Evolutionary conservation across 371 early-diverging fungal genomes (phyloP).

Genomic region (Dichotomocladium elegans): DNA sequence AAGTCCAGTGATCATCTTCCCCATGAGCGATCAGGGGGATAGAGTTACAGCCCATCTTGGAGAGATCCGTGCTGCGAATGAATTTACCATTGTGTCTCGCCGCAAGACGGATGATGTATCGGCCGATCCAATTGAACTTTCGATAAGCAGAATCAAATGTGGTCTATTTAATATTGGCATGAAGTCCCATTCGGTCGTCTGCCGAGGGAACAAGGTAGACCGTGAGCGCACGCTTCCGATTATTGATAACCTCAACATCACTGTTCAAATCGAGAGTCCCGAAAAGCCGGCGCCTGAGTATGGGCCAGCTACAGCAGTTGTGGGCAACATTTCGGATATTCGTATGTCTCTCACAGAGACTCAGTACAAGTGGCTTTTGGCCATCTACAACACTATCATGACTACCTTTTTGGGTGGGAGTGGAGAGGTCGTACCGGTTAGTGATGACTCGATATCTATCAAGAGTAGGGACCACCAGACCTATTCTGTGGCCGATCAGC

Average conservation of each 20-base stretch:
- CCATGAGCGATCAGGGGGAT: slow-evolving; percentile 60
- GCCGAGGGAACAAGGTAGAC: not conserved
- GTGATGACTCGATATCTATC: not conserved
- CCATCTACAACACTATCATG: slow-evolving; percentile 56
- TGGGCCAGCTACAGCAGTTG: slow-evolving; percentile 52
- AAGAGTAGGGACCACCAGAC: no score
- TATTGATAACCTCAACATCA: slow-evolving; percentile 79
- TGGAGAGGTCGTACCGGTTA: not conserved
- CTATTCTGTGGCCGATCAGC: not conserved
- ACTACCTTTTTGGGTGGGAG: slow-evolving; percentile 47
- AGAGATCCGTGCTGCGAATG: slow-evolving; percentile 78
- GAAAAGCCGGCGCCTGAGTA: slow-evolving; percentile 14
- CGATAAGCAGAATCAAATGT: slow-evolving; percentile 58
- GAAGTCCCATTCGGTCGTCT: slow-evolving; percentile 45
- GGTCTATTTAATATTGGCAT: slow-evolving; percentile 70
- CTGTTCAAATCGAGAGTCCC: slow-evolving; percentile 54
- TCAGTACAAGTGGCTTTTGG: slow-evolving; percentile 76
- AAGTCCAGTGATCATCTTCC: slow-evolving; percentile 90
- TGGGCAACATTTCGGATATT: slow-evolving; percentile 73
- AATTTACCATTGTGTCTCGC: slow-evolving; percentile 45
- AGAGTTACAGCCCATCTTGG: slow-evolving; percentile 82
- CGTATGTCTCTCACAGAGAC: slow-evolving; percentile 72
- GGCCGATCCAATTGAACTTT: slow-evolving; percentile 21
- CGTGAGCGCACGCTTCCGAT: slow-evolving; percentile 58
- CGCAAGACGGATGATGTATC: slow-evolving; percentile 6